Percentiles rank a stretch among this genome's conserved stretches.
Evolutionary conservation across 2,329 filamentous ascomycete species (phyloP).

Genomic region (Arachnopeziza araneosa): DNA sequence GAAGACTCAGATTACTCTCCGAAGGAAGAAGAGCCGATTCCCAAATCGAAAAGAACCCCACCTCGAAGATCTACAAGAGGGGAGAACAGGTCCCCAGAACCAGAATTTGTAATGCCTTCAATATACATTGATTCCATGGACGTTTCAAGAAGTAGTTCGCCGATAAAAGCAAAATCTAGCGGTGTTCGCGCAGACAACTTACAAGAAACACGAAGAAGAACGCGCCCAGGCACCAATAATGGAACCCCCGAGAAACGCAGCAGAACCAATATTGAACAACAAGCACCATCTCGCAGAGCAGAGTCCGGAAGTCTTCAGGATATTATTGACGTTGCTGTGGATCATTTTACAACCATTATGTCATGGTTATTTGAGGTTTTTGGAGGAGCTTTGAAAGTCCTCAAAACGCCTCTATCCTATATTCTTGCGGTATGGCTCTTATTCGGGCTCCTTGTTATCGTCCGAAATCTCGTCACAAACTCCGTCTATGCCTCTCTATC

Average conservation of each 20-base stretch:
- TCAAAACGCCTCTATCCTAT: constrained; percentile 60
- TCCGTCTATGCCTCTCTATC: constrained; percentile 58
- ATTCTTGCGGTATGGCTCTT: constrained; percentile 56
- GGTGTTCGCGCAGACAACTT: constrained; percentile 11
- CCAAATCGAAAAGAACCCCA: constrained; percentile 11
- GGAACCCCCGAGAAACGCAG: constrained; percentile 21
- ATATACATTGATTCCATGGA: constrained; percentile 27
- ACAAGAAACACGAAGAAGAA: constrained; percentile 16
- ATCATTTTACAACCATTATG: constrained; percentile 22
- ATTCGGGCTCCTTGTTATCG: constrained; percentile 52
- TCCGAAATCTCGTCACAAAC: constrained; percentile 55
- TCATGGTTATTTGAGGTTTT: constrained; percentile 52
- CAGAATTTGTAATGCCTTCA: constrained; percentile 31
- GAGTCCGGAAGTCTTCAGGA: constrained; percentile 7
- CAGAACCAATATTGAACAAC: constrained; percentile 3
- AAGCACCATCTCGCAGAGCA: background rate
- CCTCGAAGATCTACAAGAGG: constrained; percentile 18
- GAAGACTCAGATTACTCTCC: constrained; percentile 17
- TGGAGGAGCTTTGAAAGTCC: constrained; percentile 51
- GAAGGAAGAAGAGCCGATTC: constrained; percentile 14
- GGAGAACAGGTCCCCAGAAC: constrained; percentile 25
- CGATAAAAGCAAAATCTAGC: constrained; percentile 14
- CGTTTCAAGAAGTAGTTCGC: constrained; percentile 24
- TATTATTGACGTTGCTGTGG: constrained; percentile 18
- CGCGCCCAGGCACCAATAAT: constrained; percentile 10